phyloP scores from a whole-genome alignment of 2,329 filamentous ascomycete species.

The Fusarium sp. region DNA sequence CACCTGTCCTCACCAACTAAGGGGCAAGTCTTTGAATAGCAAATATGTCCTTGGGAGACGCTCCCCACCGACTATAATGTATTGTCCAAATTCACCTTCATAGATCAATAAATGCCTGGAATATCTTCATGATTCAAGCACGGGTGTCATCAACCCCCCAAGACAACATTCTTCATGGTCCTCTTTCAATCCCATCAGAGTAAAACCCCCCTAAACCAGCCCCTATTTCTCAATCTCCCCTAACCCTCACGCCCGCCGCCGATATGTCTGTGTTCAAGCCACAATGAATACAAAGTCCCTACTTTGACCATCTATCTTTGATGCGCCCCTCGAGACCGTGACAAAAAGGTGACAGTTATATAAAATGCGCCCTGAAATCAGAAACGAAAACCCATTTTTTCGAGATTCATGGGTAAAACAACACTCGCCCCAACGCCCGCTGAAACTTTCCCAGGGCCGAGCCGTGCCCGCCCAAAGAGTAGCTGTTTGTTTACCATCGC shows the following conservation, averaged over 20 bases:
- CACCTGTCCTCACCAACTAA: background rate
- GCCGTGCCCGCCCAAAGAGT: slow-evolving; percentile 21
- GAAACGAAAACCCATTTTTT: slow-evolving; percentile 7
- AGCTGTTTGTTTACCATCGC: slow-evolving; percentile 17
- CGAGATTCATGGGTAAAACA: background rate
- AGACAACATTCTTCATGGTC: background rate
- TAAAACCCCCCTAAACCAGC: background rate
- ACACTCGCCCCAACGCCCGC: slow-evolving; percentile 40
- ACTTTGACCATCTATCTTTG: slow-evolving; percentile 26
- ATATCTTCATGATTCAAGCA: slow-evolving; percentile 20
- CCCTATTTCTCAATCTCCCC: background rate
- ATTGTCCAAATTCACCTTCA: background rate
- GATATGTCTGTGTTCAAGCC: slow-evolving; percentile 18
- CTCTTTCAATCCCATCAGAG: slow-evolving; percentile 7
- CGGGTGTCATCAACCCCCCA: background rate
- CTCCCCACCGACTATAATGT: slow-evolving; percentile 42
- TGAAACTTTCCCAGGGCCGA: slow-evolving; percentile 28
- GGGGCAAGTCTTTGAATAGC: background rate
- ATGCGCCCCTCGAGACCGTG: slow-evolving; percentile 28
- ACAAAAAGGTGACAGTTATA: slow-evolving; percentile 13
- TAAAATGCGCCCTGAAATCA: slow-evolving; percentile 22
- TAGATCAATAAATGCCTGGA: slow-evolving; percentile 54
- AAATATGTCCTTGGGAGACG: background rate
- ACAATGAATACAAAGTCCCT: slow-evolving; percentile 19
- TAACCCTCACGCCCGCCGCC: background rate